Base-by-base conservation (phyloP, 768 basidiomycete genomes). In the Tylopilus cervinicoccineus region DNA sequence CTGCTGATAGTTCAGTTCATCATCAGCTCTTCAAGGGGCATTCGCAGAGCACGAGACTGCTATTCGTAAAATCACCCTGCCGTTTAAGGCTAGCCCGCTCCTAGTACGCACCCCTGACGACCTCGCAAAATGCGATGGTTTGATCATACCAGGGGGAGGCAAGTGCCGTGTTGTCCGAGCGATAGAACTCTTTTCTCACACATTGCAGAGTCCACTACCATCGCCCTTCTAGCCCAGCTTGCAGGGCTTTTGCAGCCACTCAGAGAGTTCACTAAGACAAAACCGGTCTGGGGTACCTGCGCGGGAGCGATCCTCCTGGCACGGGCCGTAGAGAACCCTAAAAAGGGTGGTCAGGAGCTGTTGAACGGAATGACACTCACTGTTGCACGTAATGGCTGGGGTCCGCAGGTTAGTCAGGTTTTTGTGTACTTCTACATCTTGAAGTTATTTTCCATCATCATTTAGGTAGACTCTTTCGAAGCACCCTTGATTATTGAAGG, bases 61-160 rank as follows among this genome's bases (percentile, higher is more conserved):
- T 53, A 76, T 92, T 26, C 76, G 85, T 63, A 78, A 76, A 60
- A 67, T 83, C 48, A 68, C 75, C 24, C 61, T 76, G 20, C 71
- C 72, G 53, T 61, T 66, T 33, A 74, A 68, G 52, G 66, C 86
- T 50, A 62, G 59, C 31, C 70, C 78, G 33, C 59, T 78, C 40
- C 77, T 82, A 19, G 88, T 97, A 13, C 84, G 86, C 38, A 88
- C 81, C 3, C 69, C 76, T 3, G 78, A 79, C n/a, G 92, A 96
- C 50, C 78, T 97, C 26, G 69, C 70, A 43, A 67, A 61, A 45
- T 95, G 93, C 64, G 81, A 89, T 56, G 94, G 86, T 1, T 74
- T 98, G 41, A 83, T 98, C 52, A 91, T 98, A 53, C 95, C 95
- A 11, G 95, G 94, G 7, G 95, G 95, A 71, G 87, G 87, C 80